Percentiles rank a stretch among this genome's conserved stretches.
phyloP scores from a whole-genome alignment of 2,329 filamentous ascomycete species.

The Grosmannia huntii region DNA sequence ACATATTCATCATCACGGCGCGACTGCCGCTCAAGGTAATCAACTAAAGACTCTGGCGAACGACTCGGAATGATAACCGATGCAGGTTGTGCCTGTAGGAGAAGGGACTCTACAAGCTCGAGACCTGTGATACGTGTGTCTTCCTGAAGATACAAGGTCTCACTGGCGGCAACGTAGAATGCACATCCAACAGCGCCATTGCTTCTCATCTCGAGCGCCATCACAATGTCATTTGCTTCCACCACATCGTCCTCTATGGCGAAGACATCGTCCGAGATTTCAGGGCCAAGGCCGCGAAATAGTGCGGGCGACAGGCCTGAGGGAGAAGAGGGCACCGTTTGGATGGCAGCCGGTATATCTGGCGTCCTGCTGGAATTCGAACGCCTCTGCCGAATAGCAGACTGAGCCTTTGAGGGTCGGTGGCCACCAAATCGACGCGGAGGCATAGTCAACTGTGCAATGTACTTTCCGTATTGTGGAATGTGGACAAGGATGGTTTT shows the following conservation, averaged over 20 bases:
- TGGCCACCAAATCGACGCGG: background rate
- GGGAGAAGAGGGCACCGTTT: background rate
- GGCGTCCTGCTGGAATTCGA: background rate
- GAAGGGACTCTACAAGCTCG: constrained; percentile 52
- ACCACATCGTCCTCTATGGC: constrained; percentile 8
- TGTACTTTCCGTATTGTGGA: background rate
- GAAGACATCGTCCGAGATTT: background rate
- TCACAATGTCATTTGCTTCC: constrained; percentile 54
- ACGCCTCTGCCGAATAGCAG: background rate
- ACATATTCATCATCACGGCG: background rate
- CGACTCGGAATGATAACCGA: constrained; percentile 39
- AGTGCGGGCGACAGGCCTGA: background rate
- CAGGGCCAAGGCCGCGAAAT: background rate
- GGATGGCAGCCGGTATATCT: background rate
- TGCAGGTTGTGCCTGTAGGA: constrained; percentile 42
- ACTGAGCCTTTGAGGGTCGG: background rate
- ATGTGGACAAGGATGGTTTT: background rate
- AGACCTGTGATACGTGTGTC: constrained; percentile 58
- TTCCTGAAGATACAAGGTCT: constrained; percentile 62
- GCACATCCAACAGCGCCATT: constrained; percentile 66
- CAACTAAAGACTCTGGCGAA: constrained; percentile 27
- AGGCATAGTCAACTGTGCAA: background rate
- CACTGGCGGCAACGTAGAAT: constrained; percentile 62
- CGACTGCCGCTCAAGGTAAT: constrained; percentile 17
- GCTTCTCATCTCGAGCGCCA: constrained; percentile 67